A percentile compares a stretch with the other conserved stretches of the same genome.
Conservation (phyloP, 352 stramenopile genomes). For the Globisporangium cylindrosporum region DNA sequence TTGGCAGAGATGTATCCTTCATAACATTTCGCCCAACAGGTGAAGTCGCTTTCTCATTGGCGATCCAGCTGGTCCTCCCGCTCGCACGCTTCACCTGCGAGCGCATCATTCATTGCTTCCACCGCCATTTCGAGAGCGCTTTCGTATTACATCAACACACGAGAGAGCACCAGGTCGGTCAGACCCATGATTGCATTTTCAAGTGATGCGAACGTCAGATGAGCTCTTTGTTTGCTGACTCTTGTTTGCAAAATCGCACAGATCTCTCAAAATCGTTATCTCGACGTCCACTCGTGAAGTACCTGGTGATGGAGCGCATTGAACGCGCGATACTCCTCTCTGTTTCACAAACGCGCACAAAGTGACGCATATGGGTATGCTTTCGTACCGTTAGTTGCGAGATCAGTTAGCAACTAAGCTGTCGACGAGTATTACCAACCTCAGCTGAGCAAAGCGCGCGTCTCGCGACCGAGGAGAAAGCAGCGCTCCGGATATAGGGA, state of each 20-base stretch:
- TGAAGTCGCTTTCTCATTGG: not conserved
- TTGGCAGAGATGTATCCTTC: constrained; percentile 2
- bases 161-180: too few relatives aligned
- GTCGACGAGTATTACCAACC: not conserved
- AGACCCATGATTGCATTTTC: too few relatives aligned
- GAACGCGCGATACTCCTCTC: constrained; percentile 47
- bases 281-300: constrained; percentile 42
- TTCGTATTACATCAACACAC: not conserved
- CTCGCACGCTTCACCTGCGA: not conserved
- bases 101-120: not conserved
- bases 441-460: constrained; percentile 9
- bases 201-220: too few relatives aligned
- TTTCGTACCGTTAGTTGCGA: not conserved
- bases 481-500: not conserved
- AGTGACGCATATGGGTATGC: not conserved
- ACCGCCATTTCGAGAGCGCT: not conserved
- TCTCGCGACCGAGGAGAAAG: constrained; percentile 1
- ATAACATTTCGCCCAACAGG: constrained; percentile 1
- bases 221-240: too few relatives aligned
- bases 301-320: constrained; percentile 42
- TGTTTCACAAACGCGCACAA: constrained; percentile 4
- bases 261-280: not conserved
- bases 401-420: not conserved
- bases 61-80: too few relatives aligned
- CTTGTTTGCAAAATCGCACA: not conserved